Percentiles rank a stretch among this genome's conserved stretches.
Conservation (phyloP, 306 rosid species). For the Cyamopsis tetragonoloba region DNA sequence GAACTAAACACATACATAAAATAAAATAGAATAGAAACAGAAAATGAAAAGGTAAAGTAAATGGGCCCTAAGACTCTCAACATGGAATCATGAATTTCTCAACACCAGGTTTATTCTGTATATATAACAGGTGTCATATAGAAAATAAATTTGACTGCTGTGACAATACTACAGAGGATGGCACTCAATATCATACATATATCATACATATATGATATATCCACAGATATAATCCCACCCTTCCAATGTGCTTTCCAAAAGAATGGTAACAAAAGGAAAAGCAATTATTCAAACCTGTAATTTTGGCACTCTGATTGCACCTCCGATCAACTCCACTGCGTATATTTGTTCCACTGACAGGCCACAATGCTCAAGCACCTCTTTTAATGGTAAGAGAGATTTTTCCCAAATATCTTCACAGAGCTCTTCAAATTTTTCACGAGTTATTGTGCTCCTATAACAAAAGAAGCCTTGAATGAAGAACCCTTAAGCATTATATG, state of each 20-base stretch:
- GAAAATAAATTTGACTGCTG: conserved; percentile 1
- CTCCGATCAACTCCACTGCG: conserved; percentile 96
- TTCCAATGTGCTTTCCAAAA: conserved; percentile 8
- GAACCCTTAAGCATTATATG: not conserved
- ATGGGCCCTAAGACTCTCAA: too few species aligned
- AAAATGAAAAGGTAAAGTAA: too few species aligned
- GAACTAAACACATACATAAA: too few species aligned
- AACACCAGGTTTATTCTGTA: not conserved
- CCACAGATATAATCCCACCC: conserved; percentile 18
- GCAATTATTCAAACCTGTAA: conserved; percentile 68
- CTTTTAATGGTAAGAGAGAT: conserved; percentile 75
- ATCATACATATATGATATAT: too few species aligned
- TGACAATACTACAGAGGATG: not conserved
- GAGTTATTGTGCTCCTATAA: conserved; percentile 86
- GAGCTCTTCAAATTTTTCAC: conserved; percentile 93
- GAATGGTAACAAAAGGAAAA: conserved; percentile 12
- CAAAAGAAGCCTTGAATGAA: conserved; percentile 19
- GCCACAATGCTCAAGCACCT: conserved; percentile 65
- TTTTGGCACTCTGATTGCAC: conserved; percentile 94
- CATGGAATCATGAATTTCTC: not conserved
- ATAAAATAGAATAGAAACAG: too few species aligned
- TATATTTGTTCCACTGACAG: conserved; percentile 61
- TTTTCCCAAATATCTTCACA: conserved; percentile 92
- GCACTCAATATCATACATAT: conserved; percentile 7
- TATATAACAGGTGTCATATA: conserved; percentile 16